Percentiles rank a stretch among this genome's conserved stretches.
Evolutionary conservation across 768 basidiomycete species (phyloP).

Genomic region (Psilocybe cyanescens): DNA sequence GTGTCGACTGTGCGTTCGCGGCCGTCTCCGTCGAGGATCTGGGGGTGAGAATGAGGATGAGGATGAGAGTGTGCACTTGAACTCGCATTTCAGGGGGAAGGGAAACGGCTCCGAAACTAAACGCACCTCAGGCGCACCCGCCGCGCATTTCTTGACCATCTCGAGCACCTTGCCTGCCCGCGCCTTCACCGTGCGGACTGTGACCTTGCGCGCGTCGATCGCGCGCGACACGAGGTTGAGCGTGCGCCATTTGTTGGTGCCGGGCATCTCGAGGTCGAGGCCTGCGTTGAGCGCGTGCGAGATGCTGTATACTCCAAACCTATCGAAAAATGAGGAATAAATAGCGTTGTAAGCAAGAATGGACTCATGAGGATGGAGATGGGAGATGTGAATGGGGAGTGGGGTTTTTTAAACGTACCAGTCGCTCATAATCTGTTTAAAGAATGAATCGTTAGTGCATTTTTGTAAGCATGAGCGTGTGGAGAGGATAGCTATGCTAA

Average conservation of each 20-base stretch:
- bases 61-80: too few relatives aligned
- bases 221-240: constrained; percentile 69
- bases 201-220: constrained; percentile 65
- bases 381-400: too few relatives aligned
- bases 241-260: constrained; percentile 74
- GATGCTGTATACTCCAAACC: constrained; percentile 75
- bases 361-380: too few relatives aligned
- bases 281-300: constrained; percentile 73
- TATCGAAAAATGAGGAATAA: neutral
- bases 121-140: constrained; percentile 64
- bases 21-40: constrained; percentile 77
- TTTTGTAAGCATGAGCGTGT: neutral
- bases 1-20: constrained; percentile 65
- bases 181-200: constrained; percentile 63
- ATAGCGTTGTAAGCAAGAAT: too few relatives aligned
- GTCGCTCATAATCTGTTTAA: constrained; percentile 68
- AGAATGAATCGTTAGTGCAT: neutral
- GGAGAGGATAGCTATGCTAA: neutral
- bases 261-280: constrained; percentile 82
- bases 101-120: constrained; percentile 47
- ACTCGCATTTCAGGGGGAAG: too few relatives aligned
- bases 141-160: constrained; percentile 70
- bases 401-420: constrained; percentile 48
- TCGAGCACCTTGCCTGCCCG: constrained; percentile 70
- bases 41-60: too few relatives aligned